phyloP scores from a whole-genome alignment of 2,329 filamentous ascomycete genomes.

The Aspergillus nomiae region DNA sequence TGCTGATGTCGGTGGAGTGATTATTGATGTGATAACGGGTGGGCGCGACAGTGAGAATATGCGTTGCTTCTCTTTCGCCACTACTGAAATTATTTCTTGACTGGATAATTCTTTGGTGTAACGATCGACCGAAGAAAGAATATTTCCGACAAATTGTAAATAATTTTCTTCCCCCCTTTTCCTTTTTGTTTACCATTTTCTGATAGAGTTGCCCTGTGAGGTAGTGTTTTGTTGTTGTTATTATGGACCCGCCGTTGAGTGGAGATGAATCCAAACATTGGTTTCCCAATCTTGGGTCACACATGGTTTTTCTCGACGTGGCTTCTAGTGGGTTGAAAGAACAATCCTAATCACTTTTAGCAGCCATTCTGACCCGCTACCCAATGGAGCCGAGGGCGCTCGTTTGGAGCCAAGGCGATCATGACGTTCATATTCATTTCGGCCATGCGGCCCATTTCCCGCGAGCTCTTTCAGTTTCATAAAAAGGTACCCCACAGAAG shows the following conservation, averaged over 20 bases:
- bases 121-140: not conserved
- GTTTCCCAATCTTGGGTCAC: slow-evolving; percentile 18
- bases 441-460: slow-evolving; percentile 25
- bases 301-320: slow-evolving; percentile 16
- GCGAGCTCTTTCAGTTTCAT: slow-evolving; percentile 18
- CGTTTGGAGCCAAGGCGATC: slow-evolving; percentile 22
- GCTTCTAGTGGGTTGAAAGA: slow-evolving; percentile 12
- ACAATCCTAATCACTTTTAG: slow-evolving; percentile 12
- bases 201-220: not conserved
- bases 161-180: not conserved
- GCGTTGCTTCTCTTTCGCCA: not conserved
- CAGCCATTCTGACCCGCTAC: slow-evolving; percentile 1
- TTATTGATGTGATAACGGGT: not conserved
- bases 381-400: slow-evolving; percentile 15
- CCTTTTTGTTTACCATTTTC: slow-evolving; percentile 3
- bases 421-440: slow-evolving; percentile 24
- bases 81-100: not conserved
- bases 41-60: not conserved
- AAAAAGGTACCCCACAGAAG: slow-evolving; percentile 22
- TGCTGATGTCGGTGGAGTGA: slow-evolving; percentile 4
- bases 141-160: not conserved
- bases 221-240: not conserved
- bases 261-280: slow-evolving; percentile 6
- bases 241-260: slow-evolving; percentile 4
- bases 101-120: not conserved